phyloP scores from a whole-genome alignment of 106 monocot species.

The Dendrobium huoshanense region DNA sequence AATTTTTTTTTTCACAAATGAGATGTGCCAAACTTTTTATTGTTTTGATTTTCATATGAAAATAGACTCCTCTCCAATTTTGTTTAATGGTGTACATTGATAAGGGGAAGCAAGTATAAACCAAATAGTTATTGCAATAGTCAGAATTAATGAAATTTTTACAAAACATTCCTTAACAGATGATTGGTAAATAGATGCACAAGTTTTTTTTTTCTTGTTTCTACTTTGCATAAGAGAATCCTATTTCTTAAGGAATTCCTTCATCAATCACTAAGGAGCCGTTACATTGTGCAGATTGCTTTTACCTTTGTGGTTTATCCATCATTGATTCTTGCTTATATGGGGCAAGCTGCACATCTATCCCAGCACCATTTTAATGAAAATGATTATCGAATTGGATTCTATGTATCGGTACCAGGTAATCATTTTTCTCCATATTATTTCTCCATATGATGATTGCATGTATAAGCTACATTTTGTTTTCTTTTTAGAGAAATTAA shows the following conservation, averaged over 20 bases:
- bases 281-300: conserved; percentile 61
- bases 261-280: not conserved
- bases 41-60: not conserved
- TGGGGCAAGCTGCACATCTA: conserved; percentile 98
- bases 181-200: not conserved
- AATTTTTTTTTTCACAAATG: not conserved
- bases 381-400: conserved; percentile 74
- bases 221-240: not conserved
- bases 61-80: not conserved
- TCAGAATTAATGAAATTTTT: not conserved
- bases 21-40: not conserved
- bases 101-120: not conserved
- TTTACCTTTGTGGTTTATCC: conserved; percentile 93
- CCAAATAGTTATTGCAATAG: not conserved
- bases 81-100: not conserved
- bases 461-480: conserved; percentile 1
- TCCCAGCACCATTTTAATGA: conserved; percentile 67
- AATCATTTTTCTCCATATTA: conserved; percentile 2
- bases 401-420: conserved; percentile 98
- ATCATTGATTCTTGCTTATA: conserved; percentile 84
- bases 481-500: conserved; percentile 38
- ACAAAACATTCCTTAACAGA: not conserved
- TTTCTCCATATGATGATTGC: not conserved
- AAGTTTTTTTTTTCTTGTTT: too few relatives aligned
- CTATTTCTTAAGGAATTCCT: not conserved